Conservation (phyloP, 139 green algal species). For the Tetradesmus lagerheimii region DNA sequence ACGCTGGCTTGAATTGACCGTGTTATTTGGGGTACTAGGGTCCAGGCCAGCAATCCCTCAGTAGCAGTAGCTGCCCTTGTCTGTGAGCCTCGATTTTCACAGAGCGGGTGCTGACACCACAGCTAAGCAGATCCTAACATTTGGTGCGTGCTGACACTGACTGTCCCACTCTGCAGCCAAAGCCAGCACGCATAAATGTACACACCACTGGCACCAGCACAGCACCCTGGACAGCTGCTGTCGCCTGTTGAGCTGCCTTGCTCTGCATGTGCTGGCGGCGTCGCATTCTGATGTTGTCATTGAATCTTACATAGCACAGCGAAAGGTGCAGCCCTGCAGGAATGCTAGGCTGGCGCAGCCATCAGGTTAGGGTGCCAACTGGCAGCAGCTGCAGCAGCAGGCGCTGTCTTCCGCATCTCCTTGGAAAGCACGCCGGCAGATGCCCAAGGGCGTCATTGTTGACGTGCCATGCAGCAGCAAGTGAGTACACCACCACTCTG, state of each 20-base stretch:
- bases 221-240: not conserved
- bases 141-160: no score
- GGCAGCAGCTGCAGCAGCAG: not conserved
- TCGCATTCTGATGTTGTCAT: not conserved
- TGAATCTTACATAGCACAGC: not conserved
- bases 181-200: no score
- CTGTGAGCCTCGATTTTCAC: no score
- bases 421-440: not conserved
- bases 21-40: not conserved
- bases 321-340: not conserved
- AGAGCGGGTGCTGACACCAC: no score
- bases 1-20: not conserved
- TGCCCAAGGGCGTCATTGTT: not conserved
- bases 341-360: not conserved
- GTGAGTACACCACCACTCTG: no score
- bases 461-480: not conserved
- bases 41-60: not conserved
- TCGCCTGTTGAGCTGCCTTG: not conserved
- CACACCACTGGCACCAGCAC: not conserved
- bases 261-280: not conserved
- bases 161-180: no score
- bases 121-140: no score
- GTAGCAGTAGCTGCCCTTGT: no score
- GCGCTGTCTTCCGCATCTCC: not conserved
- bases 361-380: not conserved